Base-by-base conservation (phyloP, 2,329 filamentous ascomycete species). In the Aspergillus vadensis region DNA sequence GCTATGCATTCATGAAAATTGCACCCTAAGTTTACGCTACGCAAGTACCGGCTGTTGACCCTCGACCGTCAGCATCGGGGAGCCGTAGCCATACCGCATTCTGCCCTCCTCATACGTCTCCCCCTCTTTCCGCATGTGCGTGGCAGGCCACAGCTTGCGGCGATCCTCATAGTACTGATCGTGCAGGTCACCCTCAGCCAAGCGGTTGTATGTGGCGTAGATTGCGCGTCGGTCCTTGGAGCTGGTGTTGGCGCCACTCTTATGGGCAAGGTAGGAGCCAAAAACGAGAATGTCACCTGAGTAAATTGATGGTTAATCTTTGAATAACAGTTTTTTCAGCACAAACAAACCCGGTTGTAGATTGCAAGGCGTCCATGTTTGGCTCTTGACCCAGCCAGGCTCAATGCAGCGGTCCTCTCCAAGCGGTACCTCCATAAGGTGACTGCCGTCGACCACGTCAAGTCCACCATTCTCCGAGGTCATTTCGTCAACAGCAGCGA, bases 171-270 rank as follows among this genome's bases (percentile, higher is more conserved):
- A 81, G 64, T 80, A 81, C 52, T 72, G 68, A 59, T 76, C 73
- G 61, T 77, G 77, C n/a, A 80, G 64, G 61, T 79, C 72, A 1
- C 79, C 78, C 55, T 80, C 78, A 0, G 63, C 62, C 5, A 69
- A 69, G 51, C 70, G 73, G 58, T 80, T 77, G 63, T 80, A 80
- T 0, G 78, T 80, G 2, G 78, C 76, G 61, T 80, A 80, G 23
- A 80, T 70, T 7, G 77, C 77, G 44, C 71, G 71, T 1, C 78
- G 71, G 48, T 76, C 69, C 55, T 70, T 70, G 1, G 49, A 60
- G 55, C 76, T 79, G 15, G 59, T 63, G 58, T 79, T 79, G 30
- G 70, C 58, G 12, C 71, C 74, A 52, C 72, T 76, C 4, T 76
- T 70, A 63, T 79, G 77, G 2, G 77, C 77, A 12, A 79, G 66